Evolutionary conservation across 768 basidiomycete genomes (phyloP), one percentile per base, ranked within the genome.

Genomic region (Trametes meyenii): DNA sequence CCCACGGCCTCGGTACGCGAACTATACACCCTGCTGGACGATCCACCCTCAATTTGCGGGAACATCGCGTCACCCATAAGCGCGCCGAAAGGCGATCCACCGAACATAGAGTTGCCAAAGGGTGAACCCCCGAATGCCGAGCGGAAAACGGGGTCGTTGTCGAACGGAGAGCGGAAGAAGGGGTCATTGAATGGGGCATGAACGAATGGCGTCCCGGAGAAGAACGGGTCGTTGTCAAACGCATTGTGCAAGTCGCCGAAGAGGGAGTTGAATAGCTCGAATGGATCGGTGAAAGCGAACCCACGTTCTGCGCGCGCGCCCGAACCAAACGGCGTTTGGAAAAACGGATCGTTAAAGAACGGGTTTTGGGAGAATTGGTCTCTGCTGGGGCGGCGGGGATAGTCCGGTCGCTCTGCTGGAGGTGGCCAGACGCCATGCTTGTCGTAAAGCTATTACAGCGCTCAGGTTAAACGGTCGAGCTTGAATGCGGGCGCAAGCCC

Each of bases 341-440:
- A 81, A 69, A 82, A 79, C 3, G 81, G 78, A 40, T 79, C 74
- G 26, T 73, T 65, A 70, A 77, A 64, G 73, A 79, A 81, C 44
- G 75, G 73, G 49, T 73, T 67, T 5, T 39, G 7, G 24, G 6
- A 42, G 21, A 46, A 60, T 44, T 57, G 51, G 36, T 26, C 54
- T 49, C 50, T 55, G 58, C 42, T 50, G 36, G 39, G 23, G 55
- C 17, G 54, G 50, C 43, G 65, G 63, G n/a, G 58, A 48, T 35
- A 59, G 38, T 52, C 63, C 26, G 66, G 67, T 12, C 63, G 55
- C 23, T 64, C 65, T 42, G 60, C 48, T 39, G 50, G 87, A 10
- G 88, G 88, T 12, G 91, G 91, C 86, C 88, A 92, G 50, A 85
- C 78, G 39, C 90, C 89, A 63, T 87, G 75, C n/a, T 73, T 70